phyloP scores from a whole-genome alignment of 2,329 filamentous ascomycete genomes.

The Fusarium praegraminearum region DNA sequence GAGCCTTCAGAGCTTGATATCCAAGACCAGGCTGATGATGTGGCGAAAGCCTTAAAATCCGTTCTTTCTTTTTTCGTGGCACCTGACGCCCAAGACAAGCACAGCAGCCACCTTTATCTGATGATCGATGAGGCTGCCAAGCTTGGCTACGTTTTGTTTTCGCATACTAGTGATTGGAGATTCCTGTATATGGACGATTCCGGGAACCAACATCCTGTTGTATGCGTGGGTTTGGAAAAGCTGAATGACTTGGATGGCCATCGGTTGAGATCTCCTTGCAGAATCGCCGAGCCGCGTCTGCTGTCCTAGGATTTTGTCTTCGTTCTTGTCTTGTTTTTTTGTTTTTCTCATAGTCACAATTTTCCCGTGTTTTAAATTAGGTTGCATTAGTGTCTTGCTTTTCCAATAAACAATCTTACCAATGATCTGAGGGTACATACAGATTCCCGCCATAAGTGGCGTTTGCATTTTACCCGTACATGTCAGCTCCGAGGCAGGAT shows the following conservation, averaged over 20 bases:
- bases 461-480: too few relatives aligned
- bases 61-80: conserved; percentile 53
- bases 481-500: too few relatives aligned
- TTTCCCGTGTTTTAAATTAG: too few relatives aligned
- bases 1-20: conserved; percentile 42
- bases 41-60: conserved; percentile 51
- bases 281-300: conserved; percentile 31
- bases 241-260: conserved; percentile 42
- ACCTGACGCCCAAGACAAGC: conserved; percentile 45
- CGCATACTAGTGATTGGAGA: conserved; percentile 56
- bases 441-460: too few relatives aligned
- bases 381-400: too few relatives aligned
- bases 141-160: conserved; percentile 58
- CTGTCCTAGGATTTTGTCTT: not conserved
- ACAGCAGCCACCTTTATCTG: conserved; percentile 54
- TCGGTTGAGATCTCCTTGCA: conserved; percentile 32
- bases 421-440: too few relatives aligned
- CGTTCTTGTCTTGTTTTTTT: not conserved
- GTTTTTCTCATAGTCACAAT: too few relatives aligned
- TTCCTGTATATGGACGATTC: conserved; percentile 43
- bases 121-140: conserved; percentile 56
- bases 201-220: conserved; percentile 26
- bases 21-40: conserved; percentile 47
- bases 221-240: conserved; percentile 51
- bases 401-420: too few relatives aligned